phyloP scores from a whole-genome alignment of 306 rosid genomes.

The Quercus alba region DNA sequence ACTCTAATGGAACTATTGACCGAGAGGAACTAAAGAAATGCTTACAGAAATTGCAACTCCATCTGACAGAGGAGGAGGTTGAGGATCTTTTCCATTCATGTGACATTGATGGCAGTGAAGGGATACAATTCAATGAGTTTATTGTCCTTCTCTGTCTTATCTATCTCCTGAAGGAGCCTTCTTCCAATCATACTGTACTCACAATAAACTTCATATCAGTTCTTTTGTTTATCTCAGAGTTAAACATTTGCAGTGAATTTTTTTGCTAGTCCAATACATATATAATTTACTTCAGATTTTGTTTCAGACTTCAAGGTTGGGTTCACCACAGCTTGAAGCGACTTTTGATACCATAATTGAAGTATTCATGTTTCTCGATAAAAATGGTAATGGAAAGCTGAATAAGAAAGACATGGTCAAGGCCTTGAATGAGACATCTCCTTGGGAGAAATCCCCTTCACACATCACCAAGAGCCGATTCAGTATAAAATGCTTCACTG shows the following conservation, averaged over 20 bases:
- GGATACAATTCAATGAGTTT: constrained; percentile 81
- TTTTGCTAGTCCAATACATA: constrained; percentile 1
- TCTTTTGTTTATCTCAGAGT: constrained; percentile 9
- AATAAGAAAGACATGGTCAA: constrained; percentile 68
- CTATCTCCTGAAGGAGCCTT: constrained; percentile 62
- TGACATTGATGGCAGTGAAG: constrained; percentile 80
- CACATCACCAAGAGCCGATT: constrained; percentile 54
- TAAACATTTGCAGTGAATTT: constrained; percentile 8
- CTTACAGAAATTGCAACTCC: constrained; percentile 62
- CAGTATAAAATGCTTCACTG: constrained; percentile 46
- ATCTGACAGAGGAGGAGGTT: constrained; percentile 56
- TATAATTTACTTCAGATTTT: constrained; percentile 7
- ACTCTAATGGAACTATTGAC: constrained; percentile 77
- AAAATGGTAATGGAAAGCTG: constrained; percentile 76
- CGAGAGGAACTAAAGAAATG: constrained; percentile 56
- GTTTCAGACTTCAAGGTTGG: constrained; percentile 56
- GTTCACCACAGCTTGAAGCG: constrained; percentile 56
- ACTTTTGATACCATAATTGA: constrained; percentile 63
- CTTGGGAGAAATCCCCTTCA: constrained; percentile 75
- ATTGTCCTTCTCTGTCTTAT: constrained; percentile 87
- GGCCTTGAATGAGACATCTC: constrained; percentile 62
- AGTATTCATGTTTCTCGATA: constrained; percentile 73
- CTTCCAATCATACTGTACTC: constrained; percentile 45
- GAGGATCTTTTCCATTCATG: constrained; percentile 73
- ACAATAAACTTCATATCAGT: constrained; percentile 4